A percentile compares a stretch with the other conserved stretches of the same genome.
phyloP scores from a whole-genome alignment of 805 yeast species.

The Ogataea thermomethanolica region DNA sequence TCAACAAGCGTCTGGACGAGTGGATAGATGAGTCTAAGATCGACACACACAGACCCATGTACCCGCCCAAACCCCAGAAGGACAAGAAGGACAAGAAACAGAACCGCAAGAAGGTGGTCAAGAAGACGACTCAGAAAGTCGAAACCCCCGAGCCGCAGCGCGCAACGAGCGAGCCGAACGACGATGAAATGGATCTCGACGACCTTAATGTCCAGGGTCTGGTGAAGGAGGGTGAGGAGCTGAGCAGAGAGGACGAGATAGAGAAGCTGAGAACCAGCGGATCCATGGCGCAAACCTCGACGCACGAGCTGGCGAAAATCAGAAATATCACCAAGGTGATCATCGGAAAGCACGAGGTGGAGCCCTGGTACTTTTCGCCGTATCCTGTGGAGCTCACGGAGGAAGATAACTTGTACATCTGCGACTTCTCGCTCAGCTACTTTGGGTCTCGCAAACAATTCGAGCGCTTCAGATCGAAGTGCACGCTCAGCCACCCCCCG shows the following conservation, averaged over 20 bases:
- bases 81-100: conserved; percentile 24
- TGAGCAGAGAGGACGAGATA: conserved; percentile 86
- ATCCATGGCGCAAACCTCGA: conserved; percentile 86
- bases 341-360: conserved; percentile 87
- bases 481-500: conserved; percentile 93
- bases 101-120: conserved; percentile 31
- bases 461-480: conserved; percentile 84
- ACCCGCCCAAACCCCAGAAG: conserved; percentile 59
- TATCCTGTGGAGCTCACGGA: conserved; percentile 94
- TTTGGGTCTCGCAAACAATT: conserved; percentile 89
- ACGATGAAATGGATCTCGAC: conserved; percentile 81
- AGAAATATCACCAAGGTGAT: conserved; percentile 76
- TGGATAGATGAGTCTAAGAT: conserved; percentile 79
- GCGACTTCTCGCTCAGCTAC: conserved; percentile 86
- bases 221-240: conserved; percentile 58
- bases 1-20: conserved; percentile 94
- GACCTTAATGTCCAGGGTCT: conserved; percentile 82
- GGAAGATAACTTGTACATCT: conserved; percentile 82
- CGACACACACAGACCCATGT: conserved; percentile 65
- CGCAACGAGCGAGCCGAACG: conserved; percentile 22
- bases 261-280: conserved; percentile 92
- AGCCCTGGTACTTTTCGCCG: conserved; percentile 99
- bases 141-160: conserved; percentile 11
- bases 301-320: conserved; percentile 84
- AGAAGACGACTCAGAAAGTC: conserved; percentile 10